A percentile compares a stretch with the other conserved stretches of the same genome.
phyloP scores from a whole-genome alignment of 2,329 filamentous ascomycete genomes.

The Xylariaceae sp. region DNA sequence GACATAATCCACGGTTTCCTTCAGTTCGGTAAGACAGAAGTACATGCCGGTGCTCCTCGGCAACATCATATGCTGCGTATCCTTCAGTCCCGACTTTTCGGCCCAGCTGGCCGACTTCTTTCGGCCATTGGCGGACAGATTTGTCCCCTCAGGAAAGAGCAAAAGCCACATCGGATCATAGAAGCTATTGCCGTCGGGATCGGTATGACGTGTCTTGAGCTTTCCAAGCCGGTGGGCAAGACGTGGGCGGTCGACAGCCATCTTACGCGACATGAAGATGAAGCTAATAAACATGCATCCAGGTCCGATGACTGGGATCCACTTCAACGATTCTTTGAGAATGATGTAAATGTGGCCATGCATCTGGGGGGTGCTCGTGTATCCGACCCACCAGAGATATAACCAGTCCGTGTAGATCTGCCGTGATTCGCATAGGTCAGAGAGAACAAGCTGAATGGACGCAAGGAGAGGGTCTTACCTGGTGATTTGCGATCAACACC shows the following conservation, averaged over 20 bases:
- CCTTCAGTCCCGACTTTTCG: constrained; percentile 64
- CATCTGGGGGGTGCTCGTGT: constrained; percentile 67
- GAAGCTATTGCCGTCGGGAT: constrained; percentile 49
- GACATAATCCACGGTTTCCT: constrained; percentile 69
- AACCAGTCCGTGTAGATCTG: constrained; percentile 84
- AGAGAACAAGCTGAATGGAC: constrained; percentile 15
- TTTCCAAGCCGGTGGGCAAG: constrained; percentile 68
- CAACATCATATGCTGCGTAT: constrained; percentile 68
- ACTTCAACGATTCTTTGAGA: constrained; percentile 78
- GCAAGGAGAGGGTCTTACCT: constrained; percentile 41
- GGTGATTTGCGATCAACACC: constrained; percentile 82
- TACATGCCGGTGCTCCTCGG: constrained; percentile 75
- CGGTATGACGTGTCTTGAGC: constrained; percentile 53
- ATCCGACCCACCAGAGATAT: constrained; percentile 92
- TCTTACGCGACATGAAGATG: constrained; percentile 87
- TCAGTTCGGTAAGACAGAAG: constrained; percentile 72
- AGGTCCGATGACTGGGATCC: constrained; percentile 71
- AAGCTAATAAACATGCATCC: constrained; percentile 85
- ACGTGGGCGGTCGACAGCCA: constrained; percentile 72
- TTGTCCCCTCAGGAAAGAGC: constrained; percentile 84
- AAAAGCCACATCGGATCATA: constrained; percentile 84
- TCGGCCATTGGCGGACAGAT: constrained; percentile 65
- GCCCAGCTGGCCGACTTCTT: constrained; percentile 70
- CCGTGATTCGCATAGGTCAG: constrained; percentile 25
- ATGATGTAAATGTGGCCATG: constrained; percentile 88